Evolutionary conservation across 148 eudicot species (phyloP), one percentile per base, ranked within the genome.

Genomic region (Euryodendron excelsum): DNA sequence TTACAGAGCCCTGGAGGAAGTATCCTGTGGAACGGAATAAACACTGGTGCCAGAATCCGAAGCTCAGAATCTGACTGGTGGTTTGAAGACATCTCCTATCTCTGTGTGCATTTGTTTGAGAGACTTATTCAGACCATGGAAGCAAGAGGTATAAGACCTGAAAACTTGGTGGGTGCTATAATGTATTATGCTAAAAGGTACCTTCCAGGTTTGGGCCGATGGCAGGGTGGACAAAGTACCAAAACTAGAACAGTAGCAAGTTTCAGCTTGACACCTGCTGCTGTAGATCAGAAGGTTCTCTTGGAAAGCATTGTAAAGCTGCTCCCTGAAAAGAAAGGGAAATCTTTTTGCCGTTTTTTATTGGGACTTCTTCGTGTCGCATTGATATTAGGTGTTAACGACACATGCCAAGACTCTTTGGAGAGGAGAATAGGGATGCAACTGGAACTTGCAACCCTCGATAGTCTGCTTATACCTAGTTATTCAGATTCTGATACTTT

Each of bases 1-100:
- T 88, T 89, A 76, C 99, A 95, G 72, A 95, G 99, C 82, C 98
- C 99, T 6, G 94, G 97, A 47, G 99, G 99, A 63, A 95, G 99
- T 88, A 93, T 95, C 11, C 81, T 95, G 9, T 95, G 99, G 99
- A 95, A 95, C 21, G 99, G 99, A 64, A 93, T 95, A 65, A 90
- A 95, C 77, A 93, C 99, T 2, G 99, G 99, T 69, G 99, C 98
- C 41, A 93, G 87, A 83, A 88, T 95, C 34, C 83, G 89, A 78
- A 93, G 94, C 78, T 80, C 84, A 2, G 98, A 93, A 80, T 91
- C 99, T 12, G 88, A 91, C 65, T 93, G 99, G 99, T 95, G 99
- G 99, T 91, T 91, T 33, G 99, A 95, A 81, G 99, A 95, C 53
- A 75, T 91, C 31, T 91, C 99, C 20, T 89, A 86, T 90, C 92